Evolutionary conservation across 306 rosid genomes (phyloP).

Genomic region (Dryas octopetala): DNA sequence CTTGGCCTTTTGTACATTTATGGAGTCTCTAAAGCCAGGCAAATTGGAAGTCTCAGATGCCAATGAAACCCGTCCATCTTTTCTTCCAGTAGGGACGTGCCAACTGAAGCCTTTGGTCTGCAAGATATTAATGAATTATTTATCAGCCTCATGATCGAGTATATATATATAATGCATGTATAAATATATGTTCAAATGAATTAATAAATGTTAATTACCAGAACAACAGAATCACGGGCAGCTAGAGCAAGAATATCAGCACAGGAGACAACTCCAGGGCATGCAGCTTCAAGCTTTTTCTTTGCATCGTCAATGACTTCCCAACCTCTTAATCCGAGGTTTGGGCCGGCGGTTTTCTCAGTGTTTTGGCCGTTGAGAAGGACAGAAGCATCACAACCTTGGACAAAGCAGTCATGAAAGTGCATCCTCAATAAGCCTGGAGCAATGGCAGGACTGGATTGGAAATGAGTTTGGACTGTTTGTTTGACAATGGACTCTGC

Average conservation of each 20-base stretch:
- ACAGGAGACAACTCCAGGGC: constrained; percentile 30
- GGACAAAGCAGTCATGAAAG: no score
- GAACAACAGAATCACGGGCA: constrained; percentile 30
- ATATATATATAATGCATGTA: neutral
- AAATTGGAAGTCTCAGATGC: constrained; percentile 4
- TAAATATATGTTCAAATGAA: no score
- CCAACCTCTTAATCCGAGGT: constrained; percentile 16
- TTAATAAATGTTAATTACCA: neutral
- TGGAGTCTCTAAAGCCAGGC: constrained; percentile 15
- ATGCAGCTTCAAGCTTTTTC: constrained; percentile 24
- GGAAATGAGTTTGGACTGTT: no score
- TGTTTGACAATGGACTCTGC: no score
- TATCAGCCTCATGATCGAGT: no score
- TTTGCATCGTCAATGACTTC: constrained; percentile 31
- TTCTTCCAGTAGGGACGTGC: constrained; percentile 21
- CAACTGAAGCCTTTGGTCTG: constrained; percentile 15
- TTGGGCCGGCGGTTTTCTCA: no score
- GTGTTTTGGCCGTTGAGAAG: no score
- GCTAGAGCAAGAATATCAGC: constrained; percentile 29
- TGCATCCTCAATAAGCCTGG: no score
- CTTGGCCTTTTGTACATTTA: neutral
- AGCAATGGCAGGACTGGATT: no score
- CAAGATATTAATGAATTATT: neutral
- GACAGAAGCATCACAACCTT: no score
- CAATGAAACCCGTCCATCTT: constrained; percentile 13